phyloP scores from a whole-genome alignment of 768 basidiomycete genomes.

The Daedalea quercina region DNA sequence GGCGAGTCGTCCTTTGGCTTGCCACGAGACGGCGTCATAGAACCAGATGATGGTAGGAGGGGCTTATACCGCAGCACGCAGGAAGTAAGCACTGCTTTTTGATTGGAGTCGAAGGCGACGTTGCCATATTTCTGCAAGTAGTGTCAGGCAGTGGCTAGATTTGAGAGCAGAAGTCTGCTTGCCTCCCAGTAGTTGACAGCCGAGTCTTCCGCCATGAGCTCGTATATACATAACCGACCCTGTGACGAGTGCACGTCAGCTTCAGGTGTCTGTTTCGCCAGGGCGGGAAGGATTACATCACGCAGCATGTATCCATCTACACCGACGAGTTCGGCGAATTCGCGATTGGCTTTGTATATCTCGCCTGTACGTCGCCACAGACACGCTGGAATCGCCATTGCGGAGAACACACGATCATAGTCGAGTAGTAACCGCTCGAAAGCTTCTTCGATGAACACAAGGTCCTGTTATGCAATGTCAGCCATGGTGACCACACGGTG shows the following conservation, averaged over 20 bases:
- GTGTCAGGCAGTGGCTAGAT: not conserved
- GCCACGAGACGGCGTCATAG: conserved; percentile 24
- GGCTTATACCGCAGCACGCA: conserved; percentile 84
- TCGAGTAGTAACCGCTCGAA: conserved; percentile 94
- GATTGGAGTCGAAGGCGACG: conserved; percentile 85
- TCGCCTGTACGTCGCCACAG: conserved; percentile 96
- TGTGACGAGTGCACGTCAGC: conserved; percentile 22
- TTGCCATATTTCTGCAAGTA: conserved; percentile 82
- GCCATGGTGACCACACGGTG: not conserved
- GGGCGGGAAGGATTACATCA: conserved; percentile 48
- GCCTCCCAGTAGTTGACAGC: conserved; percentile 99
- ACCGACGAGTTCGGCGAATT: conserved; percentile 88
- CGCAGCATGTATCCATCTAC: conserved; percentile 83
- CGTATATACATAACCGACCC: conserved; percentile 93
- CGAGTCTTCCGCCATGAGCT: conserved; percentile 95
- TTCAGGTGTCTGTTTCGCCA: too few relatives aligned
- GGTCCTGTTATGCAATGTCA: conserved; percentile 46
- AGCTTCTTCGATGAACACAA: conserved; percentile 96
- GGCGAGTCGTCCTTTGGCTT: conserved; percentile 26
- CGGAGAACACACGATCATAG: conserved; percentile 90
- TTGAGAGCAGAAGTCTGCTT: conserved; percentile 10
- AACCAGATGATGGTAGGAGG: conserved; percentile 35
- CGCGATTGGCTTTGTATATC: conserved; percentile 97
- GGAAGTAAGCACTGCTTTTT: conserved; percentile 90
- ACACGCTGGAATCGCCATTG: conserved; percentile 96